Percentiles rank a stretch among this genome's conserved stretches.
Conservation (phyloP, 192 early-diverging fungal species). For the Chytriomyces hyalinus region DNA sequence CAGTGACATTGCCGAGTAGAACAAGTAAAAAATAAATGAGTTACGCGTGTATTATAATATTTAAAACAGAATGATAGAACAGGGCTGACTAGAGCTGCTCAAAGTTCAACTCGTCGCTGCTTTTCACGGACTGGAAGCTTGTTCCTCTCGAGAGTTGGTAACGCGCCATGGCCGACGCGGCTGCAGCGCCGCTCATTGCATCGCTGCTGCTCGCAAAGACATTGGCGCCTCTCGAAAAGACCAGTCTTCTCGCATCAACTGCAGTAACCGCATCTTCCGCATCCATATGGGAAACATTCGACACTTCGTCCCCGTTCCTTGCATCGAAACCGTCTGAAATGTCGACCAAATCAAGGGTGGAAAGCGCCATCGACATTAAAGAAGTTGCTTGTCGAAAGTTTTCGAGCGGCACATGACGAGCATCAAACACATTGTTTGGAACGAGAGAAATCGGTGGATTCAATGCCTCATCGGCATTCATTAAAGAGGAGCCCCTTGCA, state of each 20-base stretch:
- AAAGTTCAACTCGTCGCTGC: background rate
- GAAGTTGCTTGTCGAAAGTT: constrained; percentile 7
- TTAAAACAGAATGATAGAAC: background rate
- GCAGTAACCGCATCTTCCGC: background rate
- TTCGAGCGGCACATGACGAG: background rate
- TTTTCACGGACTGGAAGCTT: background rate
- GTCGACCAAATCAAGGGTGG: constrained; percentile 9
- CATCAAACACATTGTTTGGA: background rate
- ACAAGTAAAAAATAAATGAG: background rate
- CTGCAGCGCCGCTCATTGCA: background rate
- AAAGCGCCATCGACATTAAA: constrained; percentile 20
- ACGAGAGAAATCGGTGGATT: background rate
- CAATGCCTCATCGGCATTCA: background rate
- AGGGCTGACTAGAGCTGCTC: background rate
- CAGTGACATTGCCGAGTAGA: too few relatives aligned
- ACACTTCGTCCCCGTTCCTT: too few relatives aligned
- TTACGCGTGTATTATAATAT: background rate
- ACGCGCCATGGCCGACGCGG: background rate
- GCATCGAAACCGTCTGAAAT: background rate
- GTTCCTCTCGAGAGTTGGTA: background rate
- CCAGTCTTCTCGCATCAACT: background rate
- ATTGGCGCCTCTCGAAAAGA: background rate
- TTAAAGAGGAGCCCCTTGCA: background rate
- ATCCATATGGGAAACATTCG: too few relatives aligned
- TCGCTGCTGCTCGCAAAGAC: background rate